Conservation (phyloP, 164 flowering plant genomes). For the Nelumbo lutea region DNA sequence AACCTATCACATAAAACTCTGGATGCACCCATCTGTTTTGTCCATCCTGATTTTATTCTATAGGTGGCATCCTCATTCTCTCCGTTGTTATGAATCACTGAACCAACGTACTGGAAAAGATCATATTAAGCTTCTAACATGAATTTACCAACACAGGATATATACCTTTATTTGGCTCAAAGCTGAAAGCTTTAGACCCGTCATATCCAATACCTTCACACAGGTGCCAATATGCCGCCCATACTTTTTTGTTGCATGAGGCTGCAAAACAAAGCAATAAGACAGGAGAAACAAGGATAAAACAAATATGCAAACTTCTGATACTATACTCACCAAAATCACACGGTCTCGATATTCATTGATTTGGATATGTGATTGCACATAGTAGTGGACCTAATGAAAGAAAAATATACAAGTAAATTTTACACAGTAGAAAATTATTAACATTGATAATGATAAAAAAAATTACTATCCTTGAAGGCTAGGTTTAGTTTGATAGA, state of each 20-base stretch:
- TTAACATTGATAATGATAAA: background rate
- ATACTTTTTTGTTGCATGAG: constrained; percentile 48
- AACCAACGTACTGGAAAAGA: too few relatives aligned
- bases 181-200: constrained; percentile 78
- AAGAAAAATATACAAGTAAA: constrained; percentile 10
- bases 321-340: constrained; percentile 52
- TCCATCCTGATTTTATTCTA: too few relatives aligned
- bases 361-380: constrained; percentile 96
- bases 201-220: constrained; percentile 79
- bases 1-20: too few relatives aligned
- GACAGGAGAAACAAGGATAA: background rate
- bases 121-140: background rate
- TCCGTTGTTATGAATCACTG: too few relatives aligned
- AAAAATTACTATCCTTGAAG: too few relatives aligned
- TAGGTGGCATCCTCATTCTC: too few relatives aligned
- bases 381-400: constrained; percentile 72
- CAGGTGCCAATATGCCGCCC: constrained; percentile 63
- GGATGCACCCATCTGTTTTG: too few relatives aligned
- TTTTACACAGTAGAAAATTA: background rate
- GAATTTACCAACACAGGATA: background rate
- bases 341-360: constrained; percentile 97
- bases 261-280: constrained; percentile 34
- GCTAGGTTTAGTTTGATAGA: too few relatives aligned
- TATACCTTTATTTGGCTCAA: constrained; percentile 71
- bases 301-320: background rate